These are phyloP conservation scores for Pelargonium exstipulatum DNA, from an alignment of 441 rosid genomes.

Conservation along the genomic window DNA sequence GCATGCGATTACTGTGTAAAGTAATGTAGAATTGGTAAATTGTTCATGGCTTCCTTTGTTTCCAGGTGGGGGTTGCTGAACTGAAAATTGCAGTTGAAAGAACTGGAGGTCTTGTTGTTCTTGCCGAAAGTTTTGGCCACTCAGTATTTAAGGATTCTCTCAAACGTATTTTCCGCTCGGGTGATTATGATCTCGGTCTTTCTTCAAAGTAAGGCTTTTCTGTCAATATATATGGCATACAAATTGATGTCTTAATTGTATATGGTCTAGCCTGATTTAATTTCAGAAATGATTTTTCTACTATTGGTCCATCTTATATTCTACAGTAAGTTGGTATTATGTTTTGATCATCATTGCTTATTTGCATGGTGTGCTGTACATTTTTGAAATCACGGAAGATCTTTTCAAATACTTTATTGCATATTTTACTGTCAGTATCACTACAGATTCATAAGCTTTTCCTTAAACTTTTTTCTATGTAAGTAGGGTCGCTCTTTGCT, in stretches of 20 bases:
- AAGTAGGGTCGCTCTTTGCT: too few relatives aligned
- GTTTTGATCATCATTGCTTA: background rate
- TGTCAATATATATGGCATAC: background rate
- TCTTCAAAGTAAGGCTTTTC: conserved; percentile 65
- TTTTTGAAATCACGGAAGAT: background rate
- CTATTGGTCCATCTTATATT: background rate
- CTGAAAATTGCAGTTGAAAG: conserved; percentile 84
- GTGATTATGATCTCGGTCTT: conserved; percentile 68
- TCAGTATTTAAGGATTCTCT: conserved; percentile 84
- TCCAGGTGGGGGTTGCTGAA: conserved; percentile 88
- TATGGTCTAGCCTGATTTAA: background rate
- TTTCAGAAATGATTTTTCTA: background rate
- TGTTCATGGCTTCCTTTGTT: conserved; percentile 9
- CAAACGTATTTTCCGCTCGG: conserved; percentile 60
- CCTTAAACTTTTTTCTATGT: too few relatives aligned
- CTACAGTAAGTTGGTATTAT: background rate
- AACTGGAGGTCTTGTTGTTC: conserved; percentile 92
- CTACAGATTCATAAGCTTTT: too few relatives aligned
- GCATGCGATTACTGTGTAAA: too few relatives aligned
- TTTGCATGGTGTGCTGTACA: background rate
- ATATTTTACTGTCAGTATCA: too few relatives aligned
- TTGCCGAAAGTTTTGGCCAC: conserved; percentile 96
- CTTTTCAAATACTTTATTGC: too few relatives aligned
- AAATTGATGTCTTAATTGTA: conserved; percentile 11
- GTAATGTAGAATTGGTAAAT: background rate